These are phyloP conservation scores for Abortiporus biennis DNA, from an alignment of 1,284 basidiomycete species.

Conservation along the genomic window DNA sequence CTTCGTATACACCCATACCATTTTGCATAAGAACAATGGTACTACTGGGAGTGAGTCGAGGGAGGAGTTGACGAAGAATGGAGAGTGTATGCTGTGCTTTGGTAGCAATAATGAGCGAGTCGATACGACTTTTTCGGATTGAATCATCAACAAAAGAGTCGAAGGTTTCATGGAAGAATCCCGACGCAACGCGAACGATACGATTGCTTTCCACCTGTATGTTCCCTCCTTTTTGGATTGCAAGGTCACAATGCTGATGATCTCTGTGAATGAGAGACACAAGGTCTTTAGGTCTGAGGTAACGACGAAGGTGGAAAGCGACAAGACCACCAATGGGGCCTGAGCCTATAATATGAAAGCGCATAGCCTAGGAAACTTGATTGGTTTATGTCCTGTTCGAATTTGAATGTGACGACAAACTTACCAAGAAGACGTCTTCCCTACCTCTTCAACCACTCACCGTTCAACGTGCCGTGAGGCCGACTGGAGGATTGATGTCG, in stretches of 20 bases:
- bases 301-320: conserved; percentile 68
- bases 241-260: conserved; percentile 25
- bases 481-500: too few relatives aligned
- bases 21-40: conserved; percentile 92
- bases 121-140: conserved; percentile 32
- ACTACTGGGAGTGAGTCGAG: conserved; percentile 60
- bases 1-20: conserved; percentile 87
- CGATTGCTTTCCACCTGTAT: conserved; percentile 47
- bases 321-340: conserved; percentile 81
- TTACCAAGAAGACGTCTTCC: too few relatives aligned
- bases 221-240: conserved; percentile 24
- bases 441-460: too few relatives aligned
- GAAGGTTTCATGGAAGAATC: conserved; percentile 44
- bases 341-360: conserved; percentile 69
- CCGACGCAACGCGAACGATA: conserved; percentile 31
- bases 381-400: too few relatives aligned
- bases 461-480: too few relatives aligned
- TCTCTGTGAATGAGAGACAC: conserved; percentile 67
- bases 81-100: conserved; percentile 67
- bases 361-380: too few relatives aligned
- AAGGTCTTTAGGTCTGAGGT: conserved; percentile 43
- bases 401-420: too few relatives aligned
- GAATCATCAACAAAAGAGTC: conserved; percentile 13
- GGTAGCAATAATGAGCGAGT: conserved; percentile 78
- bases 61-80: conserved; percentile 56